A percentile compares a stretch with the other conserved stretches of the same genome.
phyloP scores from a whole-genome alignment of 192 early-diverging fungal species.

The Jimgerdemannia flammicorona region DNA sequence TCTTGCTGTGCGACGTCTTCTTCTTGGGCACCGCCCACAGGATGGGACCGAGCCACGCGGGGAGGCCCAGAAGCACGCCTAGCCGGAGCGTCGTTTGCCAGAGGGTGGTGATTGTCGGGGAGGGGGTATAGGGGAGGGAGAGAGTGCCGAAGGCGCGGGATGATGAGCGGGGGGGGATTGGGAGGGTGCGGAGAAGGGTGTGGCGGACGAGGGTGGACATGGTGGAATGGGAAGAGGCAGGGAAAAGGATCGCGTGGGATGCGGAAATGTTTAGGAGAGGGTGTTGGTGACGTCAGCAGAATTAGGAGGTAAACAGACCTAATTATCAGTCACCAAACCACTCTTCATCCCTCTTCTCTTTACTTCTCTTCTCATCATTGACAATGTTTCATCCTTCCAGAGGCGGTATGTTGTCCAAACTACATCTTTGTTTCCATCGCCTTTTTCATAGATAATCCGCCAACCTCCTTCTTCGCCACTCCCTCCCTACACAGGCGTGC shows the following conservation, averaged over 20 bases:
- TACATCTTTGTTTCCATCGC: background rate
- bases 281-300: background rate
- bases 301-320: background rate
- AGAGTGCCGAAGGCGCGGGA: background rate
- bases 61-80: constrained; percentile 16
- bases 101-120: background rate
- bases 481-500: constrained; percentile 11
- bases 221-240: background rate
- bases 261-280: background rate
- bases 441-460: background rate
- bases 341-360: background rate
- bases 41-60: constrained; percentile 49
- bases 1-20: constrained; percentile 88
- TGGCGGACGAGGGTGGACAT: background rate
- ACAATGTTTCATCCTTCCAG: constrained; percentile 27
- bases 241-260: background rate
- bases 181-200: background rate
- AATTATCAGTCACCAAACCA: too few relatives aligned
- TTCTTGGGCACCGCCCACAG: constrained; percentile 89
- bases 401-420: constrained; percentile 15
- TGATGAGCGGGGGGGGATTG: background rate
- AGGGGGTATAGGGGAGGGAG: background rate
- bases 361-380: background rate
- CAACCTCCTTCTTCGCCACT: background rate
- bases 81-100: background rate